Base-by-base conservation (phyloP, 768 basidiomycete genomes). In the Suillus subluteus region DNA sequence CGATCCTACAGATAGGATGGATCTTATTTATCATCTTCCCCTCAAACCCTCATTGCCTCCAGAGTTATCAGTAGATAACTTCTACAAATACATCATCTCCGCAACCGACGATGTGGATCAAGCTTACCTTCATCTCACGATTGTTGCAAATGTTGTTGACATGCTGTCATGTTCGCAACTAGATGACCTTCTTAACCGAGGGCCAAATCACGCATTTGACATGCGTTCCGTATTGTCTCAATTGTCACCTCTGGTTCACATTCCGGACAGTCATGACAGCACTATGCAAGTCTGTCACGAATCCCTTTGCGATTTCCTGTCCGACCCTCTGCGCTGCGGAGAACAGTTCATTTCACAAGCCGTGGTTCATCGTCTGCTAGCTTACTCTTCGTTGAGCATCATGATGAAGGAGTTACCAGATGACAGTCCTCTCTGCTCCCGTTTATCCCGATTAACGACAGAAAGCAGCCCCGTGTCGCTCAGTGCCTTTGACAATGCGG, bases 401-500 rank as follows among this genome's bases (percentile, higher is more conserved):
- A 61, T 61, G 58, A 26, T 43, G 0, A 6, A 61, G 26, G 58
- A 61, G 26, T 43, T 61, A 18, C 58, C 40, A 1, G 5, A 61
- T 30, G 16, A 61, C 6, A 21, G 2, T 6, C 1, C 11, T 21
- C 5, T 61, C 58, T 61, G 9, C 0, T 61, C 58, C 1, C 26
- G 1, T 21, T 21, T 61, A 30, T 61, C 58, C 26, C 40, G 12
- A 11, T 30, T 43, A 18, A 6, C 4, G 18, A 13, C 3, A 1
- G 40, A 43, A 18, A 30, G 16, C 1, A 1, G 35, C 32, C 7
- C 21, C 1, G 0, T 3, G 3, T 43, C 40, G 6, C 40, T 43
- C 6, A 0, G 18, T 43, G 26, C 0, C 11, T 43, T 61, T 2
- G 26, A 61, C 6, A 0, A 30, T 3, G 11, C 1, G 12, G 6